Base-by-base conservation (phyloP, 768 basidiomycete genomes). In the Epithele typhae region DNA sequence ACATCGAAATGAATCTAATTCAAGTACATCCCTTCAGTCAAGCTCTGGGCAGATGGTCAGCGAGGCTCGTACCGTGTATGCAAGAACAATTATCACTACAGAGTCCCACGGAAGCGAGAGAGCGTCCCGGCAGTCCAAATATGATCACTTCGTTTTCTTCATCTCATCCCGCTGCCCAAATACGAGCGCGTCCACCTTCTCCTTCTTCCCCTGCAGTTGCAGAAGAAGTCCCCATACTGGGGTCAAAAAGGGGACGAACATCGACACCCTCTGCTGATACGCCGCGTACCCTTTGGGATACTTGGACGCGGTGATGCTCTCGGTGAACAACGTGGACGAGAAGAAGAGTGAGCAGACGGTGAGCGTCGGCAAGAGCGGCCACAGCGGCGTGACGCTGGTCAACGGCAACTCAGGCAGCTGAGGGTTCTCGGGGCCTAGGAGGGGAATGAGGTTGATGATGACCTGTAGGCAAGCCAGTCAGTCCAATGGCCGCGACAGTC, bases 241-340 rank as follows among this genome's bases (percentile, higher is more conserved):
- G 0, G 80, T 82, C 25, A 63, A 46, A 14, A 69, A 41, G 2
- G 81, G 80, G 8, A 69, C 53, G 59, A 95, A 94, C 85, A 92
- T 92, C 11, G 77, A 82, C 4, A 95, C 92, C 18, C 92, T 78
- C 46, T 71, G 60, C 58, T 82, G 81, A 63, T 94, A 96, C 4
- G 81, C 77, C 5, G 60, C 59, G 64, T 95, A 96, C 3, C 70
- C 75, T 14, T 65, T 65, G 2, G 84, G 78, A 59, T 92, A 92
- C 62, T 96, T 96, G 40, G 72, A 63, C 25, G 59, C 54, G 5
- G 89, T 82, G 57, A 97, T 92, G 30, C 73, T 73, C 68, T 97
- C 94, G 0, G 92, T 89, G 64, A 84, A 85, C 12, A 64, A 50
- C 1, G 92, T 93, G 15, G 90, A 93, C 2, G 79, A 75, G 60